Evolutionary conservation across 2,329 filamentous ascomycete genomes (phyloP), one percentile per base, ranked within the genome.

Genomic region (Aspergillus jensenii): DNA sequence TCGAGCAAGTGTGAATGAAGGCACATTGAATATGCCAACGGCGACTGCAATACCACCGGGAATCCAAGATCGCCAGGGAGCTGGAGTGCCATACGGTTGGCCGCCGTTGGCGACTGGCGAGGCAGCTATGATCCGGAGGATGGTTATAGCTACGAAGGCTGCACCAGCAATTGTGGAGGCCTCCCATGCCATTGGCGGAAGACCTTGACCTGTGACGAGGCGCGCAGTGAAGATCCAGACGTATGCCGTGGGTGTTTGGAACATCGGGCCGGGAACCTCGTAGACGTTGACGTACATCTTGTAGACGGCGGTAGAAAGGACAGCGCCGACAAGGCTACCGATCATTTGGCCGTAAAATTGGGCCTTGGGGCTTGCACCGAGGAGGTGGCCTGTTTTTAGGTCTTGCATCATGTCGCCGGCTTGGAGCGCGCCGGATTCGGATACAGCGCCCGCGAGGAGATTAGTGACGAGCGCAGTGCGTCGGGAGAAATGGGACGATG

Each of bases 291-390:
- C 93, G 70, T 99, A 99, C 14, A 98, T 79, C 58, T 88, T 88
- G 74, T 99, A 99, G 3, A 98, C 89, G 3, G 89, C 84, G 0
- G 93, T 92, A 59, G 90, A 93, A 6, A 96, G 83, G 11, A 98
- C 82, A 1, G 95, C 93, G 2, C 95, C 95, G 2, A 90, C 87
- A 0, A 90, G 88, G 37, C 89, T 91, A 4, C 95, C 95, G 53
- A 99, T 93, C 19, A 98, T 85, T 71, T 99, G 95, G 1, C 95
- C 95, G 82, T 91, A 97, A 72, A 99, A 99, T 69, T 99, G 95
- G 0, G 95, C 95, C 66, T 90, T 95, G 0, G 95, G 95, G 3
- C 91, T 90, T 0, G 95, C 95, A 11, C 93, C 93, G 1, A 99
- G 83, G 0, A 99, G 79, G 74, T 99, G 93, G 0, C 95, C 95